Evolutionary conservation across 164 flowering plant species (phyloP), one percentile per base, ranked within the genome.

Genomic region (Cinnamomum chago): DNA sequence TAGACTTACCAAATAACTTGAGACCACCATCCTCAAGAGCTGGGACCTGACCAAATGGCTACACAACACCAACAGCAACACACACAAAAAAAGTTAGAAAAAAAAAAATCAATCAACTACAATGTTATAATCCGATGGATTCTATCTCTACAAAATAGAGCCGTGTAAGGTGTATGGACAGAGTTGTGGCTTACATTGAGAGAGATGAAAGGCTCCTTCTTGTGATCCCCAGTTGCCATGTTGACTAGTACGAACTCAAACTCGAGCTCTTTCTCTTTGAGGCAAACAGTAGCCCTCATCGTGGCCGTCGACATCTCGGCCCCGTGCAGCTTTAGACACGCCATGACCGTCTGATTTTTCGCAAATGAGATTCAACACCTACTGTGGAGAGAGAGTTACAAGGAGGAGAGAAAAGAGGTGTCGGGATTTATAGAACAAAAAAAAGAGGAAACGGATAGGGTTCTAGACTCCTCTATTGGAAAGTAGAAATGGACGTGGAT

Each of bases 21-120:
- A 89, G 23, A 70, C 88, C 92, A 60, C 88, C 94, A 52, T 89
- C 88, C 78, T 88, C 88, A 17, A 55, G 60, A 9, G 75, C 81
- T 4, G 81, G 81, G 22, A 78, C 62, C 64, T 78, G 72, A 55
- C 81, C 81, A 51, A 78, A 78, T 13, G 81, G 81, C 81, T 78
- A 55, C 50, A 71, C 13, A 20, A 30, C 4, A 18, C 65, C 18
- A 33, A 3, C 3, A 22, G 17, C 23, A n/a, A 3, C 7, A 55
- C 35, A 9, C 5, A 60, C 13, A n/a, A 30, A 30, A 30, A 30
- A 30, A 4, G 27, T 25, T 25, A 25, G 27, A n/a, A n/a, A n/a
- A n/a, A n/a, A 30, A 30, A 30, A 30, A 30, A 30, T 27, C 28
- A 2, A 27, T 27, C 28, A 27, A 27, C 28, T 27, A 27, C 25